A percentile compares a stretch with the other conserved stretches of the same genome.
phyloP scores from a whole-genome alignment of 192 early-diverging fungal genomes.

The Entomortierella chlamydospora region DNA sequence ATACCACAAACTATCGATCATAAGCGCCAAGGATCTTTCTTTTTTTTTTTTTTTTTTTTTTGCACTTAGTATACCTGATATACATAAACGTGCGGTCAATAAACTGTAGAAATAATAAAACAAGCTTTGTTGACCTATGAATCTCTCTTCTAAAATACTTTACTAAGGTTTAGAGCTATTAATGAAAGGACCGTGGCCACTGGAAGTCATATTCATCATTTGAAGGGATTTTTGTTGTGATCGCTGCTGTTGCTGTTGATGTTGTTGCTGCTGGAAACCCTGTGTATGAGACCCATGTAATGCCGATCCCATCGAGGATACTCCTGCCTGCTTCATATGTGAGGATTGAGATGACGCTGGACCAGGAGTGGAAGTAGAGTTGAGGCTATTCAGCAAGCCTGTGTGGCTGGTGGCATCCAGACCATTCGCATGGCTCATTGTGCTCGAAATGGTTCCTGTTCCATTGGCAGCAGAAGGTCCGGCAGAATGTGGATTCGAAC shows the following conservation, averaged over 20 bases:
- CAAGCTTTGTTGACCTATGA: too few species aligned
- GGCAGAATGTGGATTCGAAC: not conserved
- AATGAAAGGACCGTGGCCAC: conserved; percentile 27
- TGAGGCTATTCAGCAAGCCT: conserved; percentile 29
- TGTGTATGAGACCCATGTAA: too few species aligned
- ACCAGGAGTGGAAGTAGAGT: conserved; percentile 26
- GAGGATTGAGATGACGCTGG: conserved; percentile 5
- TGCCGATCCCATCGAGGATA: not conserved
- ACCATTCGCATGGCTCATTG: conserved; percentile 21
- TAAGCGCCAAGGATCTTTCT: not conserved
- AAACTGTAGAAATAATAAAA: not conserved
- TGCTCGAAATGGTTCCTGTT: conserved; percentile 5
- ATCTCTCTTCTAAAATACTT: conserved; percentile 14
- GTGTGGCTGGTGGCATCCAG: conserved; percentile 17
- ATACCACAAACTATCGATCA: not conserved
- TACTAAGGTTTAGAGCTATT: conserved; percentile 33
- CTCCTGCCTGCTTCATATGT: conserved; percentile 22
- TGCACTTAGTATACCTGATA: too few species aligned
- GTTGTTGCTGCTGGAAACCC: conserved; percentile 12
- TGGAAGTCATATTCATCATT: conserved; percentile 40
- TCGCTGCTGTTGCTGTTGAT: conserved; percentile 28
- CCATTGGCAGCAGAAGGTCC: conserved; percentile 17
- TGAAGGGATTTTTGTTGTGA: conserved; percentile 39
- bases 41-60: too few species aligned
- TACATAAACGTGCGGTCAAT: too few species aligned